A percentile compares a stretch with the other conserved stretches of the same genome.
phyloP scores from a whole-genome alignment of 495 filamentous ascomycete species.

The Penicillium steckii region DNA sequence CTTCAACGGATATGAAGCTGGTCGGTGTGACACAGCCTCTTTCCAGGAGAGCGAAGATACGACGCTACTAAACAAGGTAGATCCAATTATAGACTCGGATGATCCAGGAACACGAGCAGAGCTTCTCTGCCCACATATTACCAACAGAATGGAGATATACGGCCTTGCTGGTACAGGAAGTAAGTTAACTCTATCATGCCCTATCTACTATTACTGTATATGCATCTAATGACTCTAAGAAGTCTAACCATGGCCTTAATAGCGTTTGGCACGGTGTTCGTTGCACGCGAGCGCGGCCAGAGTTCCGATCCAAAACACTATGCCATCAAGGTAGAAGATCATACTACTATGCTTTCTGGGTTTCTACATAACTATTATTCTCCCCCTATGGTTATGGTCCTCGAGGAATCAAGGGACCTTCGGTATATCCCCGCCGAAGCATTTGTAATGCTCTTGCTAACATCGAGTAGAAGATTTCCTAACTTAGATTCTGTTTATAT shows the following conservation, averaged over 20 bases:
- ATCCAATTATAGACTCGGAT: background rate
- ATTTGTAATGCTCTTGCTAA: slow-evolving; percentile 17
- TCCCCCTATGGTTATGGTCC: slow-evolving; percentile 6
- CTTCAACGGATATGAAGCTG: slow-evolving; percentile 1
- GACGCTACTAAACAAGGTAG: background rate
- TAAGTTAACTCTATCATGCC: slow-evolving; percentile 4
- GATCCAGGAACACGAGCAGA: background rate
- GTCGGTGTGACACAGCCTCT: background rate
- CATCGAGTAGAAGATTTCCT: slow-evolving; percentile 23
- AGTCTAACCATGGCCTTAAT: slow-evolving; percentile 11
- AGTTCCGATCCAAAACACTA: slow-evolving; percentile 2
- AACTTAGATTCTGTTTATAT: slow-evolving; percentile 27
- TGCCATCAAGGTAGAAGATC: slow-evolving; percentile 23
- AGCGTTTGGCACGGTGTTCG: slow-evolving; percentile 25
- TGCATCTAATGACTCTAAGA: too few relatives aligned
- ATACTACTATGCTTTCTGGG: slow-evolving; percentile 5
- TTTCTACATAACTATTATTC: background rate
- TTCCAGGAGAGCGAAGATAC: slow-evolving; percentile 8
- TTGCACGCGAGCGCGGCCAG: slow-evolving; percentile 14
- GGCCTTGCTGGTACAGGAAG: slow-evolving; percentile 20
- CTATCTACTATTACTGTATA: background rate
- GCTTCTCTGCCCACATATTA: slow-evolving; percentile 9
- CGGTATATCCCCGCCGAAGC: slow-evolving; percentile 27
- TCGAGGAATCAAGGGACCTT: background rate
- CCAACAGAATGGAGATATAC: slow-evolving; percentile 11